Conservation (phyloP, 345 rosid species). For the Populus tremula region DNA sequence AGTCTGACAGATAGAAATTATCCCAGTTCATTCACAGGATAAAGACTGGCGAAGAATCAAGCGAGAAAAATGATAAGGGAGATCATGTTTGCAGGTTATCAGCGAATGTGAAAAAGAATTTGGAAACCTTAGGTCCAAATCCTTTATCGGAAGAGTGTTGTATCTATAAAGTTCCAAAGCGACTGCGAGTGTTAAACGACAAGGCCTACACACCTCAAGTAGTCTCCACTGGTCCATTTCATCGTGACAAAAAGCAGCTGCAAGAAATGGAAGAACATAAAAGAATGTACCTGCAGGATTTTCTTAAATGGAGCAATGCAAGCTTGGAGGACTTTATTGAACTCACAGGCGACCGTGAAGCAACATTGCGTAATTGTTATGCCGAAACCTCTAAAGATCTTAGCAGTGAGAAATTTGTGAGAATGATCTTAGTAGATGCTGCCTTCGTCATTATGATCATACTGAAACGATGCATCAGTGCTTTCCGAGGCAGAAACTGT, state of each 20-base stretch:
- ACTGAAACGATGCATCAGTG: not conserved
- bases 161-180: conserved; percentile 6
- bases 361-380: not conserved
- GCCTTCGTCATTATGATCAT: conserved; percentile 4
- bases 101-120: not conserved
- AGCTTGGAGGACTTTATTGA: not conserved
- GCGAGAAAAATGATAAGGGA: too few relatives aligned
- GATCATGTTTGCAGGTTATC: not conserved
- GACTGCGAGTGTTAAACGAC: not conserved
- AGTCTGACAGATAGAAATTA: too few relatives aligned
- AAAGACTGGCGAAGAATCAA: too few relatives aligned
- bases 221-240: not conserved
- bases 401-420: conserved; percentile 3
- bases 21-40: too few relatives aligned
- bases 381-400: not conserved
- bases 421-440: conserved; percentile 7
- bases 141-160: not conserved
- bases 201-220: not conserved
- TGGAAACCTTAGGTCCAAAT: not conserved
- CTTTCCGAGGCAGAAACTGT: not conserved
- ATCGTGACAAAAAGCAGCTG: not conserved
- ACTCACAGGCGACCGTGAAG: not conserved
- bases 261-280: conserved; percentile 10
- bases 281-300: not conserved
- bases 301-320: not conserved